A percentile compares a stretch with the other conserved stretches of the same genome.
These are phyloP conservation scores for Globisporangium spinosum DNA, from an alignment of 352 stramenopile species.

Conservation along the genomic window DNA sequence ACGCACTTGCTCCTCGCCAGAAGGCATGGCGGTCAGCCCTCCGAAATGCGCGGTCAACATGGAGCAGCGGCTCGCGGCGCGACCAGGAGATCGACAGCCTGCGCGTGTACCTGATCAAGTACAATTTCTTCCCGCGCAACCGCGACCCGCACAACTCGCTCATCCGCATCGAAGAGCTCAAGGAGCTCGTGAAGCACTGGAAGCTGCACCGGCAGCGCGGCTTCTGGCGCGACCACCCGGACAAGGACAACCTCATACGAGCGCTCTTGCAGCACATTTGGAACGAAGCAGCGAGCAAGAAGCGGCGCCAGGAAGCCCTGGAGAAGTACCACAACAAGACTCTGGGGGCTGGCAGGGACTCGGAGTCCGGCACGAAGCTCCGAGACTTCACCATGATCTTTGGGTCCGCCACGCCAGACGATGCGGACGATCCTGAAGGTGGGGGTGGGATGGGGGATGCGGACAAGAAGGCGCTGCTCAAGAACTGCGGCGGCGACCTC, in stretches of 20 bases:
- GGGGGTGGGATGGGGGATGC: slow-evolving; percentile 5
- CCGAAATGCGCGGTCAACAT: slow-evolving; percentile 85
- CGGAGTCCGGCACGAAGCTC: slow-evolving; percentile 27
- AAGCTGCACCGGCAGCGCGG: slow-evolving; percentile 87
- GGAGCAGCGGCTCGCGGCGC: slow-evolving; percentile 72
- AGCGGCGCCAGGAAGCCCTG: slow-evolving; percentile 72
- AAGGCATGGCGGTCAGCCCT: slow-evolving; percentile 60
- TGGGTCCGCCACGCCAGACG: slow-evolving; percentile 11
- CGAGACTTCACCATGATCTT: slow-evolving; percentile 69
- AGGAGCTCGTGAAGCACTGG: slow-evolving; percentile 90
- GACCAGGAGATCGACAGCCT: slow-evolving; percentile 85
- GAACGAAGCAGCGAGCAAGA: slow-evolving; percentile 77
- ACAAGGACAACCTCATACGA: slow-evolving; percentile 88
- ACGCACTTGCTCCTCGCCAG: neutral
- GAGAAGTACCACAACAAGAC: slow-evolving; percentile 66
- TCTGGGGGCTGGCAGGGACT: slow-evolving; percentile 20
- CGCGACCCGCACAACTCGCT: slow-evolving; percentile 82
- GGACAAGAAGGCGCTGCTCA: slow-evolving; percentile 15
- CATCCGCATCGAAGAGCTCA: slow-evolving; percentile 87
- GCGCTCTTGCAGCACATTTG: slow-evolving; percentile 84
- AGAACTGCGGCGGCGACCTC: slow-evolving; percentile 62
- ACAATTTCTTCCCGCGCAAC: slow-evolving; percentile 83
- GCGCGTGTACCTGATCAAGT: slow-evolving; percentile 84
- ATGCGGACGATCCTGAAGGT: neutral
- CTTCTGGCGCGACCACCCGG: slow-evolving; percentile 88